Evolutionary conservation across 305 asterid genomes (phyloP), one percentile per base, ranked within the genome.

Genomic region (Fraxinus albicans): DNA sequence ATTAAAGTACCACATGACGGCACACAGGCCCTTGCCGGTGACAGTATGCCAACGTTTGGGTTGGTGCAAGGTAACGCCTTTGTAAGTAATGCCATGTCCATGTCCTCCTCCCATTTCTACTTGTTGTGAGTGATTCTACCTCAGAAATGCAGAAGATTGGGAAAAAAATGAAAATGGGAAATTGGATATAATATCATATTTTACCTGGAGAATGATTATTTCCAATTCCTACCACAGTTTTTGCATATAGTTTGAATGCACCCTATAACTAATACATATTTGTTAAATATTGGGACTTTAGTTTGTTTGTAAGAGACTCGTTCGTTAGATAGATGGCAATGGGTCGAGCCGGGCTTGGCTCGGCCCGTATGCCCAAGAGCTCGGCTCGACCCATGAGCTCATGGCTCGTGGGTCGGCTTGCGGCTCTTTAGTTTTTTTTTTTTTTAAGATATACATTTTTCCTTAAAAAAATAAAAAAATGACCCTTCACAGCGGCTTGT

Each of bases 11-110:
- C 99, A 96, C 98, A 93, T 94, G 79, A 96, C 88, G 81, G 99
- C 99, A 44, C 98, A 94, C 86, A 96, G 89, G 85, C 98, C 98
- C 83, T 96, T 96, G 31, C 98, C 98, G 79, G 98, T 93, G 86
- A 93, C 92, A 34, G 87, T 80, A 89, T 96, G 98, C 99, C 98
- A 94, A 79, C 98, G 95, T 84, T 92, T 96, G 0, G 98, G 99
- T 50, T 90, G 91, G 88, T 94, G 98, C 78, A 96, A 1, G 0
- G 97, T 91, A 3, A 94, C 82, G 70, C 97, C 98, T 83, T 93
- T 94, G 93, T 89, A 94, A 21, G 98, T 94, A 2, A 92, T 80
- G 88, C 98, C 89, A 72, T 90, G 95, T 55, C 97, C 97, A 15
- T 90, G 91, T 31, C 94, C 98, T 58, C 92, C 92, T 76, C 90